A percentile compares a stretch with the other conserved stretches of the same genome.
phyloP scores from a whole-genome alignment of 2,329 filamentous ascomycete species.

The Alternaria gansuensis region DNA sequence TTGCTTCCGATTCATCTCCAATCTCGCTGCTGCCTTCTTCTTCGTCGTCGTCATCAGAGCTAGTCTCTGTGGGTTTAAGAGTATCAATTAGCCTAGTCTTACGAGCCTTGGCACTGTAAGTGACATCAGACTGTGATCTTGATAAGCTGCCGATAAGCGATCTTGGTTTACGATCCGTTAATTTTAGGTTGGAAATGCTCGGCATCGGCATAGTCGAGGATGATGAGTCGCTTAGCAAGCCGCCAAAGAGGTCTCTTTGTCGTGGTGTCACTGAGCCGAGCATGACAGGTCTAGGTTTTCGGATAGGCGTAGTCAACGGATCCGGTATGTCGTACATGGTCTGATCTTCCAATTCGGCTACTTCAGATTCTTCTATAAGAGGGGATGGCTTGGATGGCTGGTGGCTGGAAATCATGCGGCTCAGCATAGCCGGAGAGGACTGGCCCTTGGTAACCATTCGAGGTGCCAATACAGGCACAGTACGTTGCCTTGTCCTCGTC shows the following conservation, averaged over 20 bases:
- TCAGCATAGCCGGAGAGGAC: constrained; percentile 47
- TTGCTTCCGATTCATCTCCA: constrained; percentile 22
- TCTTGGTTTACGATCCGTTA: constrained; percentile 39
- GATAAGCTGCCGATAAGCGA: constrained; percentile 35
- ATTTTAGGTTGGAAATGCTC: constrained; percentile 42
- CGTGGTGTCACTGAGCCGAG: constrained; percentile 50
- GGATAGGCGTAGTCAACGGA: constrained; percentile 33
- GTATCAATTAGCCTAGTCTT: constrained; percentile 46
- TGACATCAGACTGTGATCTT: constrained; percentile 48
- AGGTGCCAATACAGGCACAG: constrained; percentile 29
- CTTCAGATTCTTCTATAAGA: constrained; percentile 24
- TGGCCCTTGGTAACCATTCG: constrained; percentile 38
- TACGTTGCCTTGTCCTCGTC: constrained; percentile 39
- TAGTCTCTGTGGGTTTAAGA: constrained; percentile 39
- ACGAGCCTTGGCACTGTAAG: constrained; percentile 34
- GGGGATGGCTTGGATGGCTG: constrained; percentile 29
- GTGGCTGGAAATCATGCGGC: constrained; percentile 44
- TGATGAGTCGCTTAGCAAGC: constrained; percentile 43
- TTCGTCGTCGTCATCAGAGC: constrained; percentile 37
- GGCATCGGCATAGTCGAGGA: constrained; percentile 44
- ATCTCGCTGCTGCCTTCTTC: constrained; percentile 41
- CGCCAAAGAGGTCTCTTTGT: constrained; percentile 48
- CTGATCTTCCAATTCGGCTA: constrained; percentile 37
- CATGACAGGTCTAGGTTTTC: constrained; percentile 18
- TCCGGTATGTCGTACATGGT: constrained; percentile 51